A percentile compares a stretch with the other conserved stretches of the same genome.
These are phyloP conservation scores for Solanum peruvianum DNA, from an alignment of 257 asterid genomes.

Conservation along the genomic window DNA sequence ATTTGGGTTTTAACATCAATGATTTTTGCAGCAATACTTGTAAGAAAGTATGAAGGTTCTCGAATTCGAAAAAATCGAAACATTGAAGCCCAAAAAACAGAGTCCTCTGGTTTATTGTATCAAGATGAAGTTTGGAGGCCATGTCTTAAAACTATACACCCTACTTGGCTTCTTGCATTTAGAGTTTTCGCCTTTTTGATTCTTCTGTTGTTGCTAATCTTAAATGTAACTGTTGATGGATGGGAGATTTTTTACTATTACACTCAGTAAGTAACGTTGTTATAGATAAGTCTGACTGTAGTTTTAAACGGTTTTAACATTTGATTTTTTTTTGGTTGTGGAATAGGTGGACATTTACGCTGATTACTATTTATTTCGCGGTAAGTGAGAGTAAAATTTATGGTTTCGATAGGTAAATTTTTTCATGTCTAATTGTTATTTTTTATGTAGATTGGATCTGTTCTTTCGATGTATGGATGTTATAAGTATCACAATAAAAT, in stretches of 20 bases:
- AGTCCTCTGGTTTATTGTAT: slow-evolving; percentile 25
- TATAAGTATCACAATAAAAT: slow-evolving; percentile 20
- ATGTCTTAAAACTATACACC: slow-evolving; percentile 63
- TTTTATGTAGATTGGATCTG: slow-evolving; percentile 58
- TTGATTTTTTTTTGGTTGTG: not conserved
- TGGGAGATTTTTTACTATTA: slow-evolving; percentile 62
- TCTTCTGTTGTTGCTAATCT: slow-evolving; percentile 60
- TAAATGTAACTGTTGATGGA: slow-evolving; percentile 67
- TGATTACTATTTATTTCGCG: slow-evolving; percentile 75
- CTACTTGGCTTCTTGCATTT: slow-evolving; percentile 69
- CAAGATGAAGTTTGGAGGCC: slow-evolving; percentile 92
- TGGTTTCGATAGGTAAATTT: not conserved
- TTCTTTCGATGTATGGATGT: slow-evolving; percentile 74
- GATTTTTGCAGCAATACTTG: slow-evolving; percentile 43
- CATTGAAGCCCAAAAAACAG: not conserved
- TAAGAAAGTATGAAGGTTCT: slow-evolving; percentile 36
- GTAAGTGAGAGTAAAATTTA: slow-evolving; percentile 22
- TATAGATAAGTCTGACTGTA: not conserved
- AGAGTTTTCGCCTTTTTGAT: slow-evolving; percentile 62
- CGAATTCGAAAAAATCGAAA: not conserved
- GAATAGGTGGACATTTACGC: slow-evolving; percentile 82
- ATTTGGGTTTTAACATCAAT: slow-evolving; percentile 38
- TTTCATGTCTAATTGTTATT: not conserved
- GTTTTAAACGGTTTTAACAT: not conserved
- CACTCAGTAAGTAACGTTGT: slow-evolving; percentile 58